Evolutionary conservation across 768 basidiomycete genomes (phyloP).

Genomic region (Lactarius hengduanensis): DNA sequence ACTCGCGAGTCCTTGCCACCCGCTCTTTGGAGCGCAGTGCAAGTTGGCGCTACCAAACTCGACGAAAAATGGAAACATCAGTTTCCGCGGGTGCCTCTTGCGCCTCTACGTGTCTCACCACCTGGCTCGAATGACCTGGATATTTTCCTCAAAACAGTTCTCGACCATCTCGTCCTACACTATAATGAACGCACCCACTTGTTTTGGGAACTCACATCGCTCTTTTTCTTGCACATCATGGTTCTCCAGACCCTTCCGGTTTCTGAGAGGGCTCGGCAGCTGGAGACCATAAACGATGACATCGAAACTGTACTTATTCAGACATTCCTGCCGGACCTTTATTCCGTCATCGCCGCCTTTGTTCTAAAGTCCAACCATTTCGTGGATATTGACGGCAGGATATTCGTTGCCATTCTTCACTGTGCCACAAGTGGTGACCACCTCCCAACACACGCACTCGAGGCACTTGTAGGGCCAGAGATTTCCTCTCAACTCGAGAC

Average conservation of each 20-base stretch:
- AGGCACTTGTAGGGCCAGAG: constrained; percentile 35
- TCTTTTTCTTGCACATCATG: constrained; percentile 26
- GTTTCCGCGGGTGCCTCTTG: constrained; percentile 7
- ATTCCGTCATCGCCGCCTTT: constrained; percentile 34
- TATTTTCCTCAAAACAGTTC: constrained; percentile 9
- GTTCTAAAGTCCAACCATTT: constrained; percentile 30
- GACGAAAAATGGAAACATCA: constrained; percentile 4
- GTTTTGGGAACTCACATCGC: constrained; percentile 20
- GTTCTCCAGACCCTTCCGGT: constrained; percentile 27
- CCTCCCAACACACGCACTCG: constrained; percentile 17
- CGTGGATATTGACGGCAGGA: constrained; percentile 53
- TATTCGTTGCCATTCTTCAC: constrained; percentile 48
- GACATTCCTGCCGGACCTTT: constrained; percentile 43
- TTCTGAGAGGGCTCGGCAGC: constrained; percentile 26
- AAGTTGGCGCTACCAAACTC: constrained; percentile 22
- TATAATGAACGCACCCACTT: background rate
- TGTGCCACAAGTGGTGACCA: constrained; percentile 35
- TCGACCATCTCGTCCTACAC: constrained; percentile 15
- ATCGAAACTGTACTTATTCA: constrained; percentile 38
- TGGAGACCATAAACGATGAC: constrained; percentile 32
- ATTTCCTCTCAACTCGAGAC: constrained; percentile 31
- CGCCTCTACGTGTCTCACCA: constrained; percentile 1
- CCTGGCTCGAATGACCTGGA: background rate
- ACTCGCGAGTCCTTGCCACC: constrained; percentile 23
- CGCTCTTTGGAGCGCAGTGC: constrained; percentile 29